A percentile compares a stretch with the other conserved stretches of the same genome.
Evolutionary conservation across 441 rosid genomes (phyloP).

Genomic region (Gossypium davidsonii): DNA sequence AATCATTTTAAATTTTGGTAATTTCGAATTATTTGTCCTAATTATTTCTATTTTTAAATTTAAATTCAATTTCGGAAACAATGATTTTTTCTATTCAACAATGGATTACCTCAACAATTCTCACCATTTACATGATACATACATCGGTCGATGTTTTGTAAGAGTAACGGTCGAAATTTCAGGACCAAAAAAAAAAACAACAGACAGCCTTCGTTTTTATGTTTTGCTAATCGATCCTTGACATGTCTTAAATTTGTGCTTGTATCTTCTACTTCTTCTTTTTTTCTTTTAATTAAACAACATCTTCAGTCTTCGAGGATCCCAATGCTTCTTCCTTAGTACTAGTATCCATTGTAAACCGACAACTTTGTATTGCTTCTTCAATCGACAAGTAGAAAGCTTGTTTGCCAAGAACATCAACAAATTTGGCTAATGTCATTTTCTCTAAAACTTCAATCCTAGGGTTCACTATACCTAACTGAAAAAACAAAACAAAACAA

Average conservation of each 20-base stretch:
- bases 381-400: slow-evolving; percentile 49
- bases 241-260: no score
- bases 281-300: neutral
- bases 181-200: neutral
- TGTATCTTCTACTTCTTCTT: no score
- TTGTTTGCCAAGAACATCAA: slow-evolving; percentile 52
- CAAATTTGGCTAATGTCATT: slow-evolving; percentile 54
- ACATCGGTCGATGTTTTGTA: no score
- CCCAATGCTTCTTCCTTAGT: slow-evolving; percentile 6
- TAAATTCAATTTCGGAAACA: neutral
- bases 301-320: neutral
- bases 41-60: no score
- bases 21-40: no score
- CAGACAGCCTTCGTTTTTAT: no score
- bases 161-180: neutral
- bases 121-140: neutral
- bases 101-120: neutral
- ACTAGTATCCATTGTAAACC: slow-evolving; percentile 25
- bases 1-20: no score
- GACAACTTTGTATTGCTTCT: slow-evolving; percentile 53
- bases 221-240: no score
- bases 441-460: slow-evolving; percentile 72
- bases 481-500: neutral
- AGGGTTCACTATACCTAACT: slow-evolving; percentile 71
- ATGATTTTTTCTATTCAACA: neutral